Percentiles rank a stretch among this genome's conserved stretches.
These are phyloP conservation scores for Penstemon barbatus DNA, from an alignment of 257 asterid genomes.

Conservation along the genomic window DNA sequence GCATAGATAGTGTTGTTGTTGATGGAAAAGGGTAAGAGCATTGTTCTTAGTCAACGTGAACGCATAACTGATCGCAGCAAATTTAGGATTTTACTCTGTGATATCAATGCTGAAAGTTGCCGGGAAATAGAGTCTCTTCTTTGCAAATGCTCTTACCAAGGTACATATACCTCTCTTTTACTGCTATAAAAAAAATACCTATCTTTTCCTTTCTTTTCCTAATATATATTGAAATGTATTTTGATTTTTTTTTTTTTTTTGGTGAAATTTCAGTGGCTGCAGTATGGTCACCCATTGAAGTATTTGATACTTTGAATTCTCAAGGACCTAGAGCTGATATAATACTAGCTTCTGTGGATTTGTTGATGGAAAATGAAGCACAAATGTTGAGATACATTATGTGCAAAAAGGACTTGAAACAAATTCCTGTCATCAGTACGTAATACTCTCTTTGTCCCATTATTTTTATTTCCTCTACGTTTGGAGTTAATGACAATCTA, in stretches of 20 bases:
- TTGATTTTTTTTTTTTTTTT: too few species aligned
- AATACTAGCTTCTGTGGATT: slow-evolving; percentile 54
- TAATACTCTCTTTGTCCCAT: not conserved
- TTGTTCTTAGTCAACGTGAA: not conserved
- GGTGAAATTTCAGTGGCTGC: slow-evolving; percentile 43
- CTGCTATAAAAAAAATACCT: not conserved
- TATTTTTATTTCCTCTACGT: not conserved
- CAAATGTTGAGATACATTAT: slow-evolving; percentile 49
- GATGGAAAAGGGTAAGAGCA: slow-evolving; percentile 34
- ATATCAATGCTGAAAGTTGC: slow-evolving; percentile 52
- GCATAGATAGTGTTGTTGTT: not conserved
- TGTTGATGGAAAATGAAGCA: slow-evolving; percentile 56
- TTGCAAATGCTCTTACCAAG: slow-evolving; percentile 58
- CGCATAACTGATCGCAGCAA: slow-evolving; percentile 33
- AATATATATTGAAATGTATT: not conserved
- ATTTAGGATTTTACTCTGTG: slow-evolving; percentile 55
- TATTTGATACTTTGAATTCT: slow-evolving; percentile 42
- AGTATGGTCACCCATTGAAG: slow-evolving; percentile 46
- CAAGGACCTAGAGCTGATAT: slow-evolving; percentile 53
- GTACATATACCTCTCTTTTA: slow-evolving; percentile 26
- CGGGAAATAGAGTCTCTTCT: slow-evolving; percentile 46
- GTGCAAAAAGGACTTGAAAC: slow-evolving; percentile 41
- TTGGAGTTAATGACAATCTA: not conserved
- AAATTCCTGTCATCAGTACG: slow-evolving; percentile 69
- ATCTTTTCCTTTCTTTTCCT: not conserved